phyloP scores from a whole-genome alignment of 805 yeast species.

The Cyberlindnera mrakii region DNA sequence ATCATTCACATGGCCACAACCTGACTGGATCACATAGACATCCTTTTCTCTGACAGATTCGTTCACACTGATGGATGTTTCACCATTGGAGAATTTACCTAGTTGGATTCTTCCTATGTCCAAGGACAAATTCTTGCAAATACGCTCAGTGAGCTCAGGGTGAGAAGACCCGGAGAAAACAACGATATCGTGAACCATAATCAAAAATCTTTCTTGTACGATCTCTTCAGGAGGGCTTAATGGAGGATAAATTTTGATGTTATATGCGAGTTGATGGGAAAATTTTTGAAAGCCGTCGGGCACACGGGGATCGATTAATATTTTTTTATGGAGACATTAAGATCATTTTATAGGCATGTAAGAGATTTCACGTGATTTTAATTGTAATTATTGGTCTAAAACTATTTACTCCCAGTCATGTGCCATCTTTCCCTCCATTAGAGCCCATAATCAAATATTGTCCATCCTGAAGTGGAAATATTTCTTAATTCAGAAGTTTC shows the following conservation, averaged over 20 bases:
- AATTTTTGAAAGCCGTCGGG: not conserved
- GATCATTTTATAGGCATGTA: too few relatives aligned
- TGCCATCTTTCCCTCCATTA: too few relatives aligned
- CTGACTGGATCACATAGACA: conserved; percentile 90
- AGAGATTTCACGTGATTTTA: too few relatives aligned
- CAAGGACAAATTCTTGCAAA: conserved; percentile 73
- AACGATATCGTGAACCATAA: conserved; percentile 67
- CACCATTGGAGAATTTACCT: conserved; percentile 82
- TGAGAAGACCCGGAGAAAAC: conserved; percentile 91
- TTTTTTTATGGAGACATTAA: too few relatives aligned
- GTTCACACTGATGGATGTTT: conserved; percentile 76
- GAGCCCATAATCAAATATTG: too few relatives aligned
- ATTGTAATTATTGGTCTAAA: too few relatives aligned
- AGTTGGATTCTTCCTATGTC: conserved; percentile 61
- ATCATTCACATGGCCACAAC: conserved; percentile 80
- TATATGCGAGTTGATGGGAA: not conserved
- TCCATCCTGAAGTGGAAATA: not conserved
- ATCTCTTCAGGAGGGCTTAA: too few relatives aligned
- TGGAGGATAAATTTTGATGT: too few relatives aligned
- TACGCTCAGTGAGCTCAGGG: conserved; percentile 65
- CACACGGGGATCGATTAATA: too few relatives aligned
- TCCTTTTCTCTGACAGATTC: conserved; percentile 96
- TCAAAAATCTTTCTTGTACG: not conserved
- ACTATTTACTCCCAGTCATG: too few relatives aligned
- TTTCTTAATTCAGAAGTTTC: not conserved